phyloP scores from a whole-genome alignment of 139 green algal genomes.

The Cymbomonas tetramitiformis region DNA sequence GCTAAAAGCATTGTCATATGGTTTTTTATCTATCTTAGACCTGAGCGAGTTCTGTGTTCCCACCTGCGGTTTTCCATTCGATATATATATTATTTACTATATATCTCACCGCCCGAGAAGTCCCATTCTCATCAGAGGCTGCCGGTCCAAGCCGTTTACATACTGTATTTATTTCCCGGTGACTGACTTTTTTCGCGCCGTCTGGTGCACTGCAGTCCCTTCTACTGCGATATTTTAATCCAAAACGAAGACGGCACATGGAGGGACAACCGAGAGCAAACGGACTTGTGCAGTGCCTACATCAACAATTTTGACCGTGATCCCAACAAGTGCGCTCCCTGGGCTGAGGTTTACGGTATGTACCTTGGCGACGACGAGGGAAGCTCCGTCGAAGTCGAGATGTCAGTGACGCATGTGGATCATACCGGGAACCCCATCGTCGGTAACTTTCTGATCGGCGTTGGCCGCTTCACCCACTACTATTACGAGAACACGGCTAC shows the following conservation, averaged over 20 bases:
- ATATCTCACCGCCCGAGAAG: too few species aligned
- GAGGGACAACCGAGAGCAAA: not conserved
- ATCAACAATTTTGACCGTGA: constrained; percentile 5
- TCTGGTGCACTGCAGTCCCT: too few species aligned
- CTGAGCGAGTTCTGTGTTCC: too few species aligned
- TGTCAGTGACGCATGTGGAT: constrained; percentile 1
- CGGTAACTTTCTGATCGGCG: constrained; percentile 7
- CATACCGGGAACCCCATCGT: not conserved
- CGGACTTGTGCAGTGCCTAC: constrained; percentile 2
- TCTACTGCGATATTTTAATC: not conserved
- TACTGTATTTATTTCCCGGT: too few species aligned
- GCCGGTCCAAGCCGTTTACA: too few species aligned
- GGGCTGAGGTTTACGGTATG: constrained; percentile 18
- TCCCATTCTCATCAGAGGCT: too few species aligned
- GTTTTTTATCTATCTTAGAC: too few species aligned
- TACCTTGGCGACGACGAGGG: constrained; percentile 15
- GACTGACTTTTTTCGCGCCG: too few species aligned
- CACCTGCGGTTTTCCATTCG: too few species aligned
- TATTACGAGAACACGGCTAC: not conserved
- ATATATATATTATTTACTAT: too few species aligned
- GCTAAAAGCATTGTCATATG: too few species aligned
- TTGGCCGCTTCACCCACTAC: not conserved
- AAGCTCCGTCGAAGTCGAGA: not conserved
- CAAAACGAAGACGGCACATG: not conserved
- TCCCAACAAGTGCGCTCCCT: constrained; percentile 12